Percentiles rank a stretch among this genome's conserved stretches.
These are phyloP conservation scores for Ampelomyces quisqualis DNA, from an alignment of 2,329 filamentous ascomycete species.

Conservation along the genomic window DNA sequence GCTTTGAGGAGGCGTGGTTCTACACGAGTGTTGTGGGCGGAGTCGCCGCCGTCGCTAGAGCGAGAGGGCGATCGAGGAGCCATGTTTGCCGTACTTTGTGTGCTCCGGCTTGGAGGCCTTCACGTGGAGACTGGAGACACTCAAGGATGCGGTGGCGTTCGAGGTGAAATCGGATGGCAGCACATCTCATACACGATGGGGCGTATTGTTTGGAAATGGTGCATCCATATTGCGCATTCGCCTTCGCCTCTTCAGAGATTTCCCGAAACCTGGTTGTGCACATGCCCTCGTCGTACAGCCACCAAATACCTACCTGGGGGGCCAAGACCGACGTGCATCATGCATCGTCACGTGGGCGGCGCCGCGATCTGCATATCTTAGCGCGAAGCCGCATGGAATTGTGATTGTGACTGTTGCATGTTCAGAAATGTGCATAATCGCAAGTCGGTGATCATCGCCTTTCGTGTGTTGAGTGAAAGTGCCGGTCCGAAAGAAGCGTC, in stretches of 20 bases:
- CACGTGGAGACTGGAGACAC: constrained; percentile 2
- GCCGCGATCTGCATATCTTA: constrained; percentile 7
- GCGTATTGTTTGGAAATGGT: constrained; percentile 11
- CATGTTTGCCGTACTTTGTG: constrained; percentile 29
- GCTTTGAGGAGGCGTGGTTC: constrained; percentile 42
- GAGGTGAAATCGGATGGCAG: constrained; percentile 10
- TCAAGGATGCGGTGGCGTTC: constrained; percentile 3
- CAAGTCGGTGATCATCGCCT: neutral
- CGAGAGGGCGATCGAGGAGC: constrained; percentile 39
- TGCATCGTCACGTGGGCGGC: constrained; percentile 35
- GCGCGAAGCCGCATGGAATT: neutral
- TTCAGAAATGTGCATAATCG: neutral
- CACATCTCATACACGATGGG: constrained; percentile 5
- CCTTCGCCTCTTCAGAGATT: constrained; percentile 4
- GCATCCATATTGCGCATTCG: constrained; percentile 5
- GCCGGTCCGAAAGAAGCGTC: neutral
- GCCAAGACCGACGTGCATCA: constrained; percentile 21
- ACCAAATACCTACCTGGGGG: constrained; percentile 12
- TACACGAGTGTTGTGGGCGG: constrained; percentile 28
- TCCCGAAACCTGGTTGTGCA: constrained; percentile 3
- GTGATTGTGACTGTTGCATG: neutral
- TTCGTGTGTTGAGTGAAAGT: neutral
- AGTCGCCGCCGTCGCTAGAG: constrained; percentile 39
- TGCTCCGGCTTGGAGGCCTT: constrained; percentile 12
- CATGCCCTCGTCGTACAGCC: constrained; percentile 19